A percentile compares a stretch with the other conserved stretches of the same genome.
Evolutionary conservation across 2,329 filamentous ascomycete genomes (phyloP).

Genomic region (Fusarium fujikuroi): DNA sequence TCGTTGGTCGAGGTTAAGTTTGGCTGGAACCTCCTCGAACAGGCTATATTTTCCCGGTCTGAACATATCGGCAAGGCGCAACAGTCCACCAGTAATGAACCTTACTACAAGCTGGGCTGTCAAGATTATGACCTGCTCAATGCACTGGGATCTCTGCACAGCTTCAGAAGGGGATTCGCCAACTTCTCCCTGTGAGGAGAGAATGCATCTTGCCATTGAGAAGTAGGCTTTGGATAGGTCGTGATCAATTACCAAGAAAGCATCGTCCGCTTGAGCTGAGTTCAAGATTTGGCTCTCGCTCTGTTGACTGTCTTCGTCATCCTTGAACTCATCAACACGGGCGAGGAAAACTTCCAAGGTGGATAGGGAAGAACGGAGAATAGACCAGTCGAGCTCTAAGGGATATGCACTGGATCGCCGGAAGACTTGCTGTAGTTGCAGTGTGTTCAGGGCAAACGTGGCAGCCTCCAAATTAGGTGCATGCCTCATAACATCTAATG

Average conservation of each 20-base stretch:
- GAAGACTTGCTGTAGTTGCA: conserved; percentile 64
- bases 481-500: conserved; percentile 61
- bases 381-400: conserved; percentile 59
- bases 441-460: conserved; percentile 61
- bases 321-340: conserved; percentile 56
- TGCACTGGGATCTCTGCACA: conserved; percentile 47
- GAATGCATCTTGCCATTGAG: conserved; percentile 56
- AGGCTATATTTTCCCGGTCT: conserved; percentile 59
- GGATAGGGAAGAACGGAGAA: conserved; percentile 57
- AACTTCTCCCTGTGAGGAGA: conserved; percentile 40
- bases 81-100: conserved; percentile 58
- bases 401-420: conserved; percentile 57
- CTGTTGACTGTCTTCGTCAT: conserved; percentile 51
- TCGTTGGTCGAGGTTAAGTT: conserved; percentile 55
- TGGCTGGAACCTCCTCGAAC: conserved; percentile 57
- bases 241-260: conserved; percentile 58
- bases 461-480: conserved; percentile 58
- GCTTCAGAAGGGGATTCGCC: conserved; percentile 22
- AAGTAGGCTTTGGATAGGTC: conserved; percentile 60
- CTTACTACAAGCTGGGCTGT: conserved; percentile 59
- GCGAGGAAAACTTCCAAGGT: conserved; percentile 60
- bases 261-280: conserved; percentile 59
- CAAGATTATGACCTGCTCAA: conserved; percentile 58
- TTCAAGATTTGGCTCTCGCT: conserved; percentile 53
- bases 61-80: conserved; percentile 59